phyloP scores from a whole-genome alignment of 73 alveolate genomes.

The Strombidium stylifer region DNA sequence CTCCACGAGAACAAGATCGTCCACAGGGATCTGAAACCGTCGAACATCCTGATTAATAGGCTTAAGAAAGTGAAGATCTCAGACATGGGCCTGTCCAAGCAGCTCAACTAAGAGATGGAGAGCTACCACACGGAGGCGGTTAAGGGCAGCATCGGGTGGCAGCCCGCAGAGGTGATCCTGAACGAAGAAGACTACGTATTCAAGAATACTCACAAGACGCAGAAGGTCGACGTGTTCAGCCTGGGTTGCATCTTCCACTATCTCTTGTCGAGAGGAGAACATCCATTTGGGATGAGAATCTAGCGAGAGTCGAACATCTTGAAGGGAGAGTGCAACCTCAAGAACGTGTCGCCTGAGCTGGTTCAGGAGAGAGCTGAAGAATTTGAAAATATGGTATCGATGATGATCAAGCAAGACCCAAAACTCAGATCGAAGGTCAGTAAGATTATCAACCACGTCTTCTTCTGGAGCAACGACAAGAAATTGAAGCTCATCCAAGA shows the following conservation, averaged over 20 bases:
- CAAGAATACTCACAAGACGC: constrained; percentile 20
- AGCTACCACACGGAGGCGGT: constrained; percentile 58
- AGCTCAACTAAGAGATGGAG: constrained; percentile 27
- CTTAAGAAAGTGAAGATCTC: constrained; percentile 72
- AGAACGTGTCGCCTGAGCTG: constrained; percentile 3
- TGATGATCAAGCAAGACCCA: constrained; percentile 34
- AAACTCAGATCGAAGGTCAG: constrained; percentile 34
- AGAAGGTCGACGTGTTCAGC: constrained; percentile 46
- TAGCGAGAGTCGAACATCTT: constrained; percentile 41
- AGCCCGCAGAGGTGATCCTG: constrained; percentile 51
- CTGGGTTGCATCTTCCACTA: constrained; percentile 64
- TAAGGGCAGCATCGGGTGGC: constrained; percentile 65
- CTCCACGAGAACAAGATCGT: constrained; percentile 71
- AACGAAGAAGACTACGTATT: constrained; percentile 8
- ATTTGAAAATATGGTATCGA: constrained; percentile 13
- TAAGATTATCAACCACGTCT: constrained; percentile 31
- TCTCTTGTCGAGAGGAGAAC: constrained; percentile 52
- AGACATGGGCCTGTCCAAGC: constrained; percentile 84
- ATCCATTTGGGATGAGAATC: constrained; percentile 49
- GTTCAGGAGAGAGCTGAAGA: constrained; percentile 24
- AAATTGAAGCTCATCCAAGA: constrained; percentile 57
- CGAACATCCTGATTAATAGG: constrained; percentile 75
- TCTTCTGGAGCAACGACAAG: constrained; percentile 64
- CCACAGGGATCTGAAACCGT: constrained; percentile 92
- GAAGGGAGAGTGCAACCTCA: constrained; percentile 15